Conservation (phyloP, 345 rosid genomes). For the Salix brachista region DNA sequence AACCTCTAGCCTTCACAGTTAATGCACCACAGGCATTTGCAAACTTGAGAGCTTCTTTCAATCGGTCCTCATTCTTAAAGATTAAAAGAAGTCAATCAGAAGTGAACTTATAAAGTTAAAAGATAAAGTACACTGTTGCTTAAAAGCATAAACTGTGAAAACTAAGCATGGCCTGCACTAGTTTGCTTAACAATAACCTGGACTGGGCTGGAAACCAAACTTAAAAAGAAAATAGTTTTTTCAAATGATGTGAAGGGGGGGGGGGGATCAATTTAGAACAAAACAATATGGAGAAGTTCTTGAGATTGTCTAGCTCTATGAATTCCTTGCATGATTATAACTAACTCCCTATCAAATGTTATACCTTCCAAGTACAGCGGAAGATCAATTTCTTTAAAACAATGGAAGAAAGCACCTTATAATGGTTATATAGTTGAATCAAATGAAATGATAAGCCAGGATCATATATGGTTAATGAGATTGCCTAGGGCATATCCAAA, state of each 20-base stretch:
- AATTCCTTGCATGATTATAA: not conserved
- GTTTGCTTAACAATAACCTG: not conserved
- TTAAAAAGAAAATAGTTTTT: not conserved
- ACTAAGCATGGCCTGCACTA: not conserved
- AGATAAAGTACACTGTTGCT: not conserved
- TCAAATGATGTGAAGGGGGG: not conserved
- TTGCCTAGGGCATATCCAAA: not conserved
- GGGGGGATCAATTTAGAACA: not conserved
- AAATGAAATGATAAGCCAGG: not conserved
- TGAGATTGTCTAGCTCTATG: not conserved
- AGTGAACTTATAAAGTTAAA: not conserved
- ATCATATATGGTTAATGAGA: not conserved
- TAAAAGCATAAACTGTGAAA: not conserved
- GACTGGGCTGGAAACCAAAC: not conserved
- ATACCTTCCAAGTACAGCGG: not conserved
- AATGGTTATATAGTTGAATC: not conserved
- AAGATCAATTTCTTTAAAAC: not conserved
- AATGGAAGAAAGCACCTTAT: not conserved
- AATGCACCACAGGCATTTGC: constrained; percentile 94
- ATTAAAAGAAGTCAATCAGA: constrained; percentile 8
- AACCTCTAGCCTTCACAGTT: constrained; percentile 85
- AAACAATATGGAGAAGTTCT: not conserved
- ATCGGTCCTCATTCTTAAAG: constrained; percentile 57
- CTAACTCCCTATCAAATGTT: not conserved
- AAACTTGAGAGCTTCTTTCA: constrained; percentile 71